Evolutionary conservation across 148 eudicot genomes (phyloP).

Genomic region (Oxyria digyna): DNA sequence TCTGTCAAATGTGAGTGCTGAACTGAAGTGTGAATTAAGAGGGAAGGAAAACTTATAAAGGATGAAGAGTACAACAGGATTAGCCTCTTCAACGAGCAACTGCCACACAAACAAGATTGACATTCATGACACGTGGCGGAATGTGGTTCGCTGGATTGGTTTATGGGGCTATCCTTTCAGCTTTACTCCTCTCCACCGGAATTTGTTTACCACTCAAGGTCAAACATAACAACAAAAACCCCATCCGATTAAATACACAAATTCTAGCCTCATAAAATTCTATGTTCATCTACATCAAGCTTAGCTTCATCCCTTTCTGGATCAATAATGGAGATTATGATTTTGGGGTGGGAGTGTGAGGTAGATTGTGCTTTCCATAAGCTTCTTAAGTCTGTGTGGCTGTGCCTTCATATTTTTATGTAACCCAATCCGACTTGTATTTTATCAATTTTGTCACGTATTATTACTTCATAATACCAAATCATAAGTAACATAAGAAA

Average conservation of each 20-base stretch:
- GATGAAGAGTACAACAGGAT: conserved; percentile 22
- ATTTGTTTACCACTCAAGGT: conserved; percentile 5
- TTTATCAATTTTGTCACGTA: no score
- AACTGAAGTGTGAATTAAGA: background rate
- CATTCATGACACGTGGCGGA: conserved; percentile 44
- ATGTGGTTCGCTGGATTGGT: conserved; percentile 6
- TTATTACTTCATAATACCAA: no score
- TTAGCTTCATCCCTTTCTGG: background rate
- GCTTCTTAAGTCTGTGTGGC: background rate
- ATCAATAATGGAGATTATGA: background rate
- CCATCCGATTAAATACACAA: background rate
- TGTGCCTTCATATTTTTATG: conserved; percentile 1
- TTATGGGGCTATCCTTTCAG: conserved; percentile 34
- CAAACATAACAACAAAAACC: conserved; percentile 1
- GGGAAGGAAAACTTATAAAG: background rate
- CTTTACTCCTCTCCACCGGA: conserved; percentile 49
- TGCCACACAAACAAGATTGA: conserved; percentile 82
- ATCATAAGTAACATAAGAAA: no score
- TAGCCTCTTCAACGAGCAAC: conserved; percentile 23
- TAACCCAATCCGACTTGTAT: no score
- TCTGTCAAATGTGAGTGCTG: background rate
- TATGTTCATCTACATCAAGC: background rate
- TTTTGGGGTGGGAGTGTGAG: background rate
- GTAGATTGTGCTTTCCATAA: conserved; percentile 3
- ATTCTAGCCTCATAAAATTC: background rate